Evolutionary conservation across 2,329 filamentous ascomycete species (phyloP).

Genomic region (Sordariomycetes sp.): DNA sequence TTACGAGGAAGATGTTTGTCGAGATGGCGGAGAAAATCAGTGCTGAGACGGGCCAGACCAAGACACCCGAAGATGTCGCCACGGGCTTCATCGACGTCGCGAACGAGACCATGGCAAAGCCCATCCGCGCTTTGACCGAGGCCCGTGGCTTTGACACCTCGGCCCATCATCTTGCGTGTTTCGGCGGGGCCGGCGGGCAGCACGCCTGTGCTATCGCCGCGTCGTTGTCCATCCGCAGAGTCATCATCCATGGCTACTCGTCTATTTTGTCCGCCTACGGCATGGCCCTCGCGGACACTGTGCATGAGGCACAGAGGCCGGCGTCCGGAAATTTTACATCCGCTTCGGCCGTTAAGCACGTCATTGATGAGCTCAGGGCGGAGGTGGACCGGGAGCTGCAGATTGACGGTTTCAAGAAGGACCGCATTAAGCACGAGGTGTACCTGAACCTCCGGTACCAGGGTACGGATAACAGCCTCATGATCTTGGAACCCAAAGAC

Average conservation of each 20-base stretch:
- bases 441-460: conserved; percentile 32
- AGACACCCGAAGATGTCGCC: conserved; percentile 22
- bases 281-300: conserved; percentile 32
- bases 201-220: conserved; percentile 31
- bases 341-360: conserved; percentile 9
- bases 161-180: conserved; percentile 22
- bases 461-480: conserved; percentile 16
- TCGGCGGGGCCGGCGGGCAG: conserved; percentile 18
- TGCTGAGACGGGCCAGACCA: conserved; percentile 15
- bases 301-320: conserved; percentile 27
- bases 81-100: conserved; percentile 25
- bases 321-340: conserved; percentile 14
- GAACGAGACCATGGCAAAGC: conserved; percentile 22
- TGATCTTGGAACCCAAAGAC: conserved; percentile 17
- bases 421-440: conserved; percentile 28
- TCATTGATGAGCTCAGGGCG: conserved; percentile 28
- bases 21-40: conserved; percentile 32
- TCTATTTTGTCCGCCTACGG: conserved; percentile 35
- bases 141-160: conserved; percentile 22
- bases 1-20: conserved; percentile 25
- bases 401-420: conserved; percentile 26
- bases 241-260: conserved; percentile 32
- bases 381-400: conserved; percentile 2
- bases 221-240: conserved; percentile 28
- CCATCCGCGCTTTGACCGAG: conserved; percentile 23